A percentile compares a stretch with the other conserved stretches of the same genome.
Conservation (phyloP, 73 alveolate species). For the Paraurostyla sp. region DNA sequence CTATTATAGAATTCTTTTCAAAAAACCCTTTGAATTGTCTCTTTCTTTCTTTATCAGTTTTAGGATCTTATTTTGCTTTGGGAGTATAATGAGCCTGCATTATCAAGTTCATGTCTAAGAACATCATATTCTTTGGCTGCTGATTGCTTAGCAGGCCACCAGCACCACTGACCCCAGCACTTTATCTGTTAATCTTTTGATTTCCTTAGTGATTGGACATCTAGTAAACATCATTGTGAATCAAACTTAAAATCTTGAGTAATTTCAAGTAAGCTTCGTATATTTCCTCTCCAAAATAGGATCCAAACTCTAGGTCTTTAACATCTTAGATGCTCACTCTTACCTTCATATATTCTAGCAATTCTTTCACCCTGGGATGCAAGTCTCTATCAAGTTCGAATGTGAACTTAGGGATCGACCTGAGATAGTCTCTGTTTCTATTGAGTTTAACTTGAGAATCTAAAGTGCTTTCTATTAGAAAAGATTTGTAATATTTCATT, state of each 20-base stretch:
- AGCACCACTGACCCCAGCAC: too few relatives aligned
- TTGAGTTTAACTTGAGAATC: not conserved
- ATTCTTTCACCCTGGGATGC: constrained; percentile 6
- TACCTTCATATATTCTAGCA: not conserved
- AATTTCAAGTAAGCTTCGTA: constrained; percentile 14
- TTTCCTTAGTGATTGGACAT: not conserved
- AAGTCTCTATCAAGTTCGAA: constrained; percentile 34
- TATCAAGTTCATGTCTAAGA: not conserved
- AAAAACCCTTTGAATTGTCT: constrained; percentile 20
- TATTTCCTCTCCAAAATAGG: constrained; percentile 56
- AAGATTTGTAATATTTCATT: not conserved
- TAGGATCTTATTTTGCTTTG: too few relatives aligned
- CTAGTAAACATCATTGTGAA: not conserved
- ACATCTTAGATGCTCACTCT: constrained; percentile 50
- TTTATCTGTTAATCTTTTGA: not conserved
- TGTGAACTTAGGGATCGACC: constrained; percentile 38
- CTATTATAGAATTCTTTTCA: constrained; percentile 31
- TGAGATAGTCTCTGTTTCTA: constrained; percentile 18
- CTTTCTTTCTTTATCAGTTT: not conserved
- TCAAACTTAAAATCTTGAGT: not conserved
- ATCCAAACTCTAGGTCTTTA: constrained; percentile 33
- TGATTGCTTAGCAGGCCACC: too few relatives aligned
- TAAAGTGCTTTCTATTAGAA: constrained; percentile 4
- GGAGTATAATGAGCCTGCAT: not conserved
- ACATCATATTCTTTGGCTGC: constrained; percentile 3